Base-by-base conservation (phyloP, 2,329 filamentous ascomycete species). In the Septoria petroselini region DNA sequence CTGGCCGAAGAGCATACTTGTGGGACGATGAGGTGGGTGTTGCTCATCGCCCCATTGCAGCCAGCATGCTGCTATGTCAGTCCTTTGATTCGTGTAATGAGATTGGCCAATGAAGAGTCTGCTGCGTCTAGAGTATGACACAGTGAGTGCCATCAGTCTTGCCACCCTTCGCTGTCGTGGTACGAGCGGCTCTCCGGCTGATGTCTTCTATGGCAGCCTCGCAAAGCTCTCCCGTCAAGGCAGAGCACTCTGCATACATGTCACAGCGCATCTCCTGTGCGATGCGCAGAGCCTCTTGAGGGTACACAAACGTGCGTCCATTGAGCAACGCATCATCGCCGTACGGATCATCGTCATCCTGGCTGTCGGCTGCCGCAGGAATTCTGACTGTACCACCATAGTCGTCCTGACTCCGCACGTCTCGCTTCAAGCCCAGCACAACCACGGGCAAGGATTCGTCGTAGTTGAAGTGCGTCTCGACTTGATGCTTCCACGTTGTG, bases 171-270 rank as follows among this genome's bases (percentile, higher is more conserved):
- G 73, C 72, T 1, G 78, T 81, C 5, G 76, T 81, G 2, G 78
- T 81, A 70, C 73, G 76, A n/a, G 75, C 80, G 3, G 78, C 77
- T 23, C 78, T 76, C 61, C 68, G 74, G 7, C 79, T 78, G 15
- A 84, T 71, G 63, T 84, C 81, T 60, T 84, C 80, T 50, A 83
- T 73, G 0, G 80, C 78, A 64, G 83, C 76, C 25, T 70, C 69
- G 56, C 81, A 77, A 31, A 84, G 66, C 66, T 67, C 65, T 2
- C 81, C 80, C 4, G 80, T 83, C 31, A 78, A 30, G 33, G 81
- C 80, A 53, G 78, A 82, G 57, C 81, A 84, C 61, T 84, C 81
- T 3, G 79, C 81, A 65, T 84, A 84, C 29, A 73, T 70, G 69
- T 84, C 81, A 63, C 76, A 80, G 18, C 79, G 70, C 68, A 83